Evolutionary conservation across 2,329 filamentous ascomycete species (phyloP), one percentile per base, ranked within the genome.

Genomic region (Hyphodiscus sp.): DNA sequence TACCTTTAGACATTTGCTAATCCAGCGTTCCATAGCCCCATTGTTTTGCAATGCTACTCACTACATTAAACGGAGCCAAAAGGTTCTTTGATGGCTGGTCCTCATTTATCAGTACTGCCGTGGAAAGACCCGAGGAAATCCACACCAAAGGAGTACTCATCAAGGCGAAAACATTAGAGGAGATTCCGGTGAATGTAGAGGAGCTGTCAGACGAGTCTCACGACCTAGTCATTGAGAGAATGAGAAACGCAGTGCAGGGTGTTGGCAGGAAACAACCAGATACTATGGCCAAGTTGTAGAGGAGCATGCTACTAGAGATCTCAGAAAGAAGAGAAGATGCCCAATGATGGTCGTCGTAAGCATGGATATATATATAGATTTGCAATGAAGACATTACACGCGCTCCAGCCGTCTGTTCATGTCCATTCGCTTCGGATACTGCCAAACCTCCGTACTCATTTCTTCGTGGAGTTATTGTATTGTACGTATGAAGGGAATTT

Each of bases 31-130:
- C 13, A 29, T 9, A 45, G 23, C 86, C 87, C 51, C 87, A 90
- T 69, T 81, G 79, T 59, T 91, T 87, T 64, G 79, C 77, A 1
- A 60, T 87, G 1, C 57, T 87, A 1, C 69, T 89, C 52, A 68
- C 74, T 1, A 68, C 70, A 4, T 66, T 76, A 1, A 65, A 73
- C 1, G 74, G 70, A 29, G 70, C 77, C 2, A 70, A 65, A 59
- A 73, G 77, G 47, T 86, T 81, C 61, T 77, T 81, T 53, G 67
- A 74, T 15, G 70, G 72, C 2, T 82, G 82, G 78, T 70, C 78
- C 0, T 68, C 66, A 1, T 90, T 89, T 58, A 76, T 83, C 20
- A 70, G 59, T 23, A 58, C 64, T 18, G 74, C 67, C 1, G 71
- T 74, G 1, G 50, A 51, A 15, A 48, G 47, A 10, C 48, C 45